These are phyloP conservation scores for Chrysosphaeria jannelii DNA, from an alignment of 2,329 filamentous ascomycete species.

Conservation along the genomic window DNA sequence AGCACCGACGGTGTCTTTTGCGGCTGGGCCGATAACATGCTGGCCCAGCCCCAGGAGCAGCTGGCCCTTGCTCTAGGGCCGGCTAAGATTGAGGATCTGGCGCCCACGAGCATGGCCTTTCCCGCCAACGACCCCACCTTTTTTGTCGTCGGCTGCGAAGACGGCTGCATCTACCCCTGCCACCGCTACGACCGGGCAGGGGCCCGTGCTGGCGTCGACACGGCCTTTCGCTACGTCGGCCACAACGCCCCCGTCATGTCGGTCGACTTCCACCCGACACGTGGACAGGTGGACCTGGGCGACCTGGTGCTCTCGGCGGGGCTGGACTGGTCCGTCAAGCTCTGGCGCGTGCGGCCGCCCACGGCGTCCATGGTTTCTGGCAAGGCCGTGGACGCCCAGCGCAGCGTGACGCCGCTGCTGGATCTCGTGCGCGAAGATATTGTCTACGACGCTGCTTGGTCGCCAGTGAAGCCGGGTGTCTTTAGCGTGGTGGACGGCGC, in stretches of 20 bases:
- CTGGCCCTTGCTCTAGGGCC: conserved; percentile 64
- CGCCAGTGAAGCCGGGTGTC: conserved; percentile 72
- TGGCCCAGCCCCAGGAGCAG: conserved; percentile 83
- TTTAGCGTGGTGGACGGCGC: conserved; percentile 87
- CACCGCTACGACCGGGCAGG: conserved; percentile 93
- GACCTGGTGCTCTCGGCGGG: conserved; percentile 80
- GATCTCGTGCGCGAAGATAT: conserved; percentile 87
- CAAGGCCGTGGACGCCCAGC: conserved; percentile 10
- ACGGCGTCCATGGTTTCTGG: conserved; percentile 23
- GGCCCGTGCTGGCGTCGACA: conserved; percentile 84
- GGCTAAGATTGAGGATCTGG: conserved; percentile 80
- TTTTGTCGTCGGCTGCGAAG: conserved; percentile 88
- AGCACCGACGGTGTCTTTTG: conserved; percentile 93
- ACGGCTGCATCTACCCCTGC: conserved; percentile 86
- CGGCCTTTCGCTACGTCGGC: conserved; percentile 60
- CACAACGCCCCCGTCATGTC: conserved; percentile 90
- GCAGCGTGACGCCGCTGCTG: conserved; percentile 39
- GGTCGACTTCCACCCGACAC: conserved; percentile 77
- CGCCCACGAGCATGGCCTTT: conserved; percentile 82
- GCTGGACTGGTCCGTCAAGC: conserved; percentile 87
- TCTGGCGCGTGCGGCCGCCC: conserved; percentile 78
- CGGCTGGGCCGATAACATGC: conserved; percentile 93
- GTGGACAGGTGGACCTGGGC: conserved; percentile 76
- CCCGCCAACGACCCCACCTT: conserved; percentile 88
- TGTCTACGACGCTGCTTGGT: conserved; percentile 91